Base-by-base conservation (phyloP, 1,284 basidiomycete species). In the Bjerkandera adusta region DNA sequence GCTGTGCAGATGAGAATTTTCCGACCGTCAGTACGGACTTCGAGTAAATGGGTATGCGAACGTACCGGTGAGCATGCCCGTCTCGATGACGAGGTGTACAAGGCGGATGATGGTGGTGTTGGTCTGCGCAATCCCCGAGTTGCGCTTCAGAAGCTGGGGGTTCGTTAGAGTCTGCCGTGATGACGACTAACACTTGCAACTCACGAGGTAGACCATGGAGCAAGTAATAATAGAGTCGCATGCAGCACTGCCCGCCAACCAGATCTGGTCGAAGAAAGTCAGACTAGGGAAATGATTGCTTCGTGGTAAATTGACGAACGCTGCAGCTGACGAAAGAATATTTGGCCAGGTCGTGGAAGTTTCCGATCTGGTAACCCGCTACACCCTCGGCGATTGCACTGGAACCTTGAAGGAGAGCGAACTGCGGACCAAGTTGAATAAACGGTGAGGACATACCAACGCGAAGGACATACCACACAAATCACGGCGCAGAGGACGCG, bases 11-110 rank as follows among this genome's bases (percentile, higher is more conserved):
- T 6, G 3, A 22, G 4, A 10, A 4, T 24, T 13, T 4, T 13
- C 11, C 20, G 22, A 3, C 15, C 4, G 18, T 30, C 27, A 30
- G 8, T 8, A 30, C 27, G n/a, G 27, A 8, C 27, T 30, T 30
- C 27, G 27, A 30, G 27, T 8, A 30, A 30, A 30, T n/a, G n/a
- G 27, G 27, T n/a, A 8, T 30, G 27, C n/a, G 27, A 30, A 30
- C 4, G 11, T 38, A 24, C 36, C 41, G 18, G 41, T 43, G 7
- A 43, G 20, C 29, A 26, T 22, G 30, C 41, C 41, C 13, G 41
- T 43, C 30, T 43, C 30, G 22, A 43, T 16, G 30, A 43, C 22
- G 13, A 43, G 20, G 30, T 25, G 41, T 22, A 43, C 41, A 16
- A 34, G 30, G 8, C 22, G 18, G 10, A 21, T 34, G 12, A 43